Conservation (phyloP, 805 yeast species). For the Metschnikowia lochheadii region DNA sequence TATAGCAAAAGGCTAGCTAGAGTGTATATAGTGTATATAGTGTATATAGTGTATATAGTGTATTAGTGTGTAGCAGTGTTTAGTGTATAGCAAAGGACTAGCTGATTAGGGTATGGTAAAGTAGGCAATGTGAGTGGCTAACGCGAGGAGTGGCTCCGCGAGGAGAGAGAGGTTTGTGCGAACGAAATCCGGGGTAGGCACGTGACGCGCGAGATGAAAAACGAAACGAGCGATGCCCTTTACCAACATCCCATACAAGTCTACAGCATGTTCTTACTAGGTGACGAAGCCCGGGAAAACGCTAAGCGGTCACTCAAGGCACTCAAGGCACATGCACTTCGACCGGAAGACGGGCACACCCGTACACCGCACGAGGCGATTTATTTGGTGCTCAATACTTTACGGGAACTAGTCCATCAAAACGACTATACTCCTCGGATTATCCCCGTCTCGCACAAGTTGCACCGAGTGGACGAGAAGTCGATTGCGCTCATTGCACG, state of each 20-base stretch:
- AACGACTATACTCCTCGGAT: conserved; percentile 55
- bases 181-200: conserved; percentile 1
- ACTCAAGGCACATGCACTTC: conserved; percentile 12
- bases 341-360: background rate
- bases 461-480: conserved; percentile 46
- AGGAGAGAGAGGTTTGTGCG: too few relatives aligned
- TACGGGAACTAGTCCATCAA: conserved; percentile 38
- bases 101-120: too few relatives aligned
- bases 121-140: too few relatives aligned
- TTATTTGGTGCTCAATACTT: conserved; percentile 46
- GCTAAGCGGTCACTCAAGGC: conserved; percentile 16
- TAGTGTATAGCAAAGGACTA: too few relatives aligned
- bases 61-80: too few relatives aligned
- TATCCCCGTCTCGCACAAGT: conserved; percentile 51
- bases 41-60: too few relatives aligned
- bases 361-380: conserved; percentile 22
- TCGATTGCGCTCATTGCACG: conserved; percentile 63
- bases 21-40: too few relatives aligned
- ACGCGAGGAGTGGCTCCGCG: too few relatives aligned
- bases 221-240: background rate
- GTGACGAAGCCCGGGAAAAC: conserved; percentile 17
- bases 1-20: too few relatives aligned
- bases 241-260: background rate
- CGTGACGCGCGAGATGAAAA: conserved; percentile 6
- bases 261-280: conserved; percentile 15